phyloP scores from a whole-genome alignment of 306 rosid species.

The Prunus dulcis region DNA sequence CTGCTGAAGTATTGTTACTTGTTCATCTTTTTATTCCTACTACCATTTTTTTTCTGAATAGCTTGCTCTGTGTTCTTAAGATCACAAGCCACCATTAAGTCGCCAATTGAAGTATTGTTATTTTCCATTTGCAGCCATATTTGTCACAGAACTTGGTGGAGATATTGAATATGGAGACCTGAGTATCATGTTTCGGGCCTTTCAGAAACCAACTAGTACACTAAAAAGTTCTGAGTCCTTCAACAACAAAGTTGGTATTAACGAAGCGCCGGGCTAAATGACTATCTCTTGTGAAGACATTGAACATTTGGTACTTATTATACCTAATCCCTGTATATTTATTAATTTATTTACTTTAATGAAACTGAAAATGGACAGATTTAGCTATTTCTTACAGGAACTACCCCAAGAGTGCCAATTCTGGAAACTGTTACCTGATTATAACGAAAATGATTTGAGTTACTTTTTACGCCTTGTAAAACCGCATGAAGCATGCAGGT shows the following conservation, averaged over 20 bases:
- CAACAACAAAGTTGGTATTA: too few species aligned
- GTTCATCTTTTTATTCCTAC: constrained; percentile 1
- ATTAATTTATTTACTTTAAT: background rate
- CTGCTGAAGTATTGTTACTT: constrained; percentile 1
- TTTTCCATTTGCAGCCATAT: background rate
- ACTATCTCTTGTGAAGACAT: background rate
- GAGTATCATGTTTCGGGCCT: background rate
- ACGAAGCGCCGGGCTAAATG: background rate
- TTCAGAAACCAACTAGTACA: too few species aligned
- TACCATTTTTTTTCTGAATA: background rate
- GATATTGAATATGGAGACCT: background rate
- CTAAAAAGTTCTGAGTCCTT: too few species aligned
- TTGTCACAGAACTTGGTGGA: background rate
- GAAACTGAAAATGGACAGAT: background rate
- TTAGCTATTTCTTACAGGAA: background rate
- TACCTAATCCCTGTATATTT: background rate
- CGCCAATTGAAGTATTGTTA: background rate
- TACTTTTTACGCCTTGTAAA: background rate
- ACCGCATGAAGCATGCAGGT: constrained; percentile 1
- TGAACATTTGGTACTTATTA: background rate
- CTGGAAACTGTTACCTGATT: background rate
- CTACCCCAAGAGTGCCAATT: background rate
- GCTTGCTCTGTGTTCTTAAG: background rate
- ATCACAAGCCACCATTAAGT: background rate
- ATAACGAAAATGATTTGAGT: background rate